Evolutionary conservation across 129 eudicot genomes (phyloP), one percentile per base, ranked within the genome.

Genomic region (Escallonia herrerae): DNA sequence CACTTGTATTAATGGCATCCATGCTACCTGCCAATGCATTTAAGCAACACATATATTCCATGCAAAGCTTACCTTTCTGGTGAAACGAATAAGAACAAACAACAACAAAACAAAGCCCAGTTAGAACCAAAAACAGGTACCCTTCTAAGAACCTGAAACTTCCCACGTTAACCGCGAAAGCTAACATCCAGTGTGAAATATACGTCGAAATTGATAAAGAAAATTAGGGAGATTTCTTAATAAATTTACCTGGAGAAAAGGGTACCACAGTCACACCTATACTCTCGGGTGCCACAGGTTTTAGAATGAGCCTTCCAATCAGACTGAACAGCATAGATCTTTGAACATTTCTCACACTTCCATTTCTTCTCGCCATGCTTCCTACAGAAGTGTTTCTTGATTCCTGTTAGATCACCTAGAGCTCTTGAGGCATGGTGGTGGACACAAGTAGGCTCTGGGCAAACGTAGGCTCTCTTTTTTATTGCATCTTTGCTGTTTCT

Each of bases 221-320:
- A 4, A 62, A 62, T 2, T 0, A 60, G 3, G 4, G n/a, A 62
- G 33, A 22, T 22, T 22, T 22, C 33, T 22, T 22, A 22, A 22
- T 0, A 22, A 22, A 58, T 0, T 62, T 77, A 90, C 97, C 97
- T 90, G 62, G 91, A 84, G 79, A 90, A 90, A 69, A 90, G 85
- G 75, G 90, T 90, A 13, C 97, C 97, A 76, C 97, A 90, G 39
- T 90, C 97, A 84, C 97, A 90, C 76, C 86, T 81, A 64, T 90
- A 90, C 84, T 90, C 97, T 66, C 89, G 79, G 38, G 97, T 90
- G 53, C 97, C 97, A 81, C 97, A 90, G 59, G 90, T 90, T 60
- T 86, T 90, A 61, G 91, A 70, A 43, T 90, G 97, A 40, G 93
- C 97, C 72, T 87, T 90, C 97, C 97, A 90, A 76, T 90, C 97